Base-by-base conservation (phyloP, 2,329 filamentous ascomycete species). In the Colletotrichum orchidophilum region DNA sequence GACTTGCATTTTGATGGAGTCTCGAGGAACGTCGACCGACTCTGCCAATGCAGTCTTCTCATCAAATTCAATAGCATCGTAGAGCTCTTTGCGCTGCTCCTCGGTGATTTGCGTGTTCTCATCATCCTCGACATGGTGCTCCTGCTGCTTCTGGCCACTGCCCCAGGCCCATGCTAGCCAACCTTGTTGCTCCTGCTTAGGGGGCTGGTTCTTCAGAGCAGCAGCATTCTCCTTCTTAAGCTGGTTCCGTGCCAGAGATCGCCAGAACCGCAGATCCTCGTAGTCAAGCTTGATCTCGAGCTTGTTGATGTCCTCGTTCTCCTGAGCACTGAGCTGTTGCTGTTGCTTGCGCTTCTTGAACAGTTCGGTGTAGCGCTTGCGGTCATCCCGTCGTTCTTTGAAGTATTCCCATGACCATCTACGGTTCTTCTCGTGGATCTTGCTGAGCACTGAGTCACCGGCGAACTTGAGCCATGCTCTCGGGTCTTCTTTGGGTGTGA, bases 321-420 rank as follows among this genome's bases (percentile, higher is more conserved):
- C 96, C 8, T 91, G 86, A 0, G 91, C 80, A 0, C 90, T 87
- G 12, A 98, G 83, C 71, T 93, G 92, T 72, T 91, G 90, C 75
- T 90, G 91, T 73, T 92, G 89, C 78, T 94, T 95, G 81, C 91
- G 94, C 84, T 97, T 98, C 82, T 98, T 99, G 88, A 98, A 99
- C 1, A 99, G 84, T 71, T 94, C 91, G 72, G 98, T 98, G 79
- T 99, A 99, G 55, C 90, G 90, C 72, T 90, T 89, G 57, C 96
- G 93, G 77, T 98, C 93, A 79, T 99, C 96, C 75, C 96, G 90
- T 64, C 96, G 91, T 80, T 99, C 95, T 70, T 92, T 93, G 83
- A 99, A 97, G 81, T 95, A 99, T 46, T 89, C 95, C 96, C 97
- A 99, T 0, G 95, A 95, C 96, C 96, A 99, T 71, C 92, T 90